phyloP scores from a whole-genome alignment of 164 flowering plant species.

The Vitis cinerea region DNA sequence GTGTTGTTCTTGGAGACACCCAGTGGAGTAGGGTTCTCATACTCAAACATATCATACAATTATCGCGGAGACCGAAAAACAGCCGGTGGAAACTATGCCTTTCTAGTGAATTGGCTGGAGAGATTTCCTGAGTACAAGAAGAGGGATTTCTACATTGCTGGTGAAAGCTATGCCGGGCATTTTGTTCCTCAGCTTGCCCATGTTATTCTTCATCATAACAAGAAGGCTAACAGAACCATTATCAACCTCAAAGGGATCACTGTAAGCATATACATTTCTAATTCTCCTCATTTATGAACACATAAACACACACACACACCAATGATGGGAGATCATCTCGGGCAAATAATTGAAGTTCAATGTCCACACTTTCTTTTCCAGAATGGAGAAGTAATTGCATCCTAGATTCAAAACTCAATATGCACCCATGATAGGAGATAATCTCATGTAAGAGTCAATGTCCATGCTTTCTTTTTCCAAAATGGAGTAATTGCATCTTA shows the following conservation, averaged over 20 bases:
- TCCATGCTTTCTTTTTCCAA: neutral
- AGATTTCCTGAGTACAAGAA: slow-evolving; percentile 71
- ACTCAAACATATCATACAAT: slow-evolving; percentile 57
- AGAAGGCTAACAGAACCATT: slow-evolving; percentile 25
- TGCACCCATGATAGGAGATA: too few relatives aligned
- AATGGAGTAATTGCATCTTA: neutral
- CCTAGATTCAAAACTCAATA: too few relatives aligned
- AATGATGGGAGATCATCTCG: too few relatives aligned
- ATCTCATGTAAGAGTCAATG: too few relatives aligned
- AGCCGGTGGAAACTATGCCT: slow-evolving; percentile 49
- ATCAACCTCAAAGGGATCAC: slow-evolving; percentile 60
- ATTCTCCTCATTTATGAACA: too few relatives aligned
- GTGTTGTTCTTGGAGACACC: slow-evolving; percentile 76
- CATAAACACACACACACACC: too few relatives aligned
- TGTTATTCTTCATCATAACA: slow-evolving; percentile 48
- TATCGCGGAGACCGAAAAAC: slow-evolving; percentile 54
- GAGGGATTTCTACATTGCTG: slow-evolving; percentile 64
- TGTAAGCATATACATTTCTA: slow-evolving; percentile 19
- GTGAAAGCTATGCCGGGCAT: slow-evolving; percentile 79
- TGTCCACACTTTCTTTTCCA: too few relatives aligned
- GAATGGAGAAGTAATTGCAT: too few relatives aligned
- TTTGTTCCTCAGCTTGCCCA: slow-evolving; percentile 75
- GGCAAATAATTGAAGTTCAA: too few relatives aligned
- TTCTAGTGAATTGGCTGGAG: slow-evolving; percentile 69
- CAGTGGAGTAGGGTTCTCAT: slow-evolving; percentile 78